Percentiles rank a stretch among this genome's conserved stretches.
These are phyloP conservation scores for Phytopythium mirpurense DNA, from an alignment of 352 stramenopile genomes.

Conservation along the genomic window DNA sequence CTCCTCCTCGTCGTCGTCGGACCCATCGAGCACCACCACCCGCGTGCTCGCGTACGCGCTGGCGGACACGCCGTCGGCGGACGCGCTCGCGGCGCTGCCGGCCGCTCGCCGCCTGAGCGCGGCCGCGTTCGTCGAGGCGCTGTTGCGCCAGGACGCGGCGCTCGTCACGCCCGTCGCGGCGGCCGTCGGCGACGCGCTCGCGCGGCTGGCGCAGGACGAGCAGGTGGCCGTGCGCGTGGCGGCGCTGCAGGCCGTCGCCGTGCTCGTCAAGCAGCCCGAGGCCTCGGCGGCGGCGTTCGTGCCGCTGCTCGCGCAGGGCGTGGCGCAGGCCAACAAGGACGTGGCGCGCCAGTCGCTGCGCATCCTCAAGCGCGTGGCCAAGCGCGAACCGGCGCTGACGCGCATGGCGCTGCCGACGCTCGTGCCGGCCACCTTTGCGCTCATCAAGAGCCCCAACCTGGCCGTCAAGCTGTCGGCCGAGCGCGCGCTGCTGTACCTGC, in stretches of 20 bases:
- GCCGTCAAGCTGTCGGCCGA: slow-evolving; percentile 84
- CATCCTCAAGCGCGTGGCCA: slow-evolving; percentile 69
- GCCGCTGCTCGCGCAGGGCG: slow-evolving; percentile 48
- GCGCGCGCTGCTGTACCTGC: slow-evolving; percentile 80
- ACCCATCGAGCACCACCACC: slow-evolving; percentile 17
- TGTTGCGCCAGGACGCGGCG: slow-evolving; percentile 40
- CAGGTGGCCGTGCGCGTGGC: slow-evolving; percentile 53
- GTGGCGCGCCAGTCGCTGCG: slow-evolving; percentile 64
- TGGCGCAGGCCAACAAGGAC: slow-evolving; percentile 79
- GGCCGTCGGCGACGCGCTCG: slow-evolving; percentile 26
- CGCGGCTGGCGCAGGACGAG: slow-evolving; percentile 51
- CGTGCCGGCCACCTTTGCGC: slow-evolving; percentile 73
- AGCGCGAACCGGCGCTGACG: slow-evolving; percentile 52
- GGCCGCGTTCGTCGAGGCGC: slow-evolving; percentile 43
- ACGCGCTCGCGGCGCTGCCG: slow-evolving; percentile 27
- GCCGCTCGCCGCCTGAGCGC: slow-evolving; percentile 67
- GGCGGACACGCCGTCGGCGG: slow-evolving; percentile 25
- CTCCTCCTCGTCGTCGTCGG: too few species aligned
- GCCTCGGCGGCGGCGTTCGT: slow-evolving; percentile 28
- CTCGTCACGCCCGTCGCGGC: slow-evolving; percentile 23
- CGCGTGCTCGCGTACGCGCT: slow-evolving; percentile 44
- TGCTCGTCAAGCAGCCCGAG: slow-evolving; percentile 47
- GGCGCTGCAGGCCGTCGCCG: slow-evolving; percentile 47
- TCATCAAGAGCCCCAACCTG: slow-evolving; percentile 89
- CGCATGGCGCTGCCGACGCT: slow-evolving; percentile 50